These are phyloP conservation scores for Zymoseptoria ardabiliae DNA, from an alignment of 2,329 filamentous ascomycete species.

Conservation along the genomic window DNA sequence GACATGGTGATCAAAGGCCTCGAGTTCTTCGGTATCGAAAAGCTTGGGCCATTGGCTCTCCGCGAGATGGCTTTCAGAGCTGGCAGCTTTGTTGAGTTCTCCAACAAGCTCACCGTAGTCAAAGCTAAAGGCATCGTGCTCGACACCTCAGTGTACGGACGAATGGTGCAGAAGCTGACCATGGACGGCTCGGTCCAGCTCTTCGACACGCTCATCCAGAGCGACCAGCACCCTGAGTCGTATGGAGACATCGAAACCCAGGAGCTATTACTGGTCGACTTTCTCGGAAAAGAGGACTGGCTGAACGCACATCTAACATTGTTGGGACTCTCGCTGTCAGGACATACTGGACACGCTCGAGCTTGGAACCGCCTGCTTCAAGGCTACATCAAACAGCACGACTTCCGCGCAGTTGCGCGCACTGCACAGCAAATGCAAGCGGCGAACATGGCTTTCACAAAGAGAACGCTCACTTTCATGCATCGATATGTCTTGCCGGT, in stretches of 20 bases:
- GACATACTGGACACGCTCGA: constrained; percentile 25
- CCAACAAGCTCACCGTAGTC: constrained; percentile 54
- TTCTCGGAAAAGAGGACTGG: constrained; percentile 46
- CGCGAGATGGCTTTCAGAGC: constrained; percentile 69
- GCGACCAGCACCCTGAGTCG: constrained; percentile 58
- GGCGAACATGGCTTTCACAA: constrained; percentile 36
- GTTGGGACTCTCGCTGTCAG: constrained; percentile 41
- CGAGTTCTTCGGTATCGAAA: constrained; percentile 60
- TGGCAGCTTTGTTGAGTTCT: constrained; percentile 48
- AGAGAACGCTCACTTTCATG: constrained; percentile 40
- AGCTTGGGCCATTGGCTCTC: constrained; percentile 67
- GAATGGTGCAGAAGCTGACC: constrained; percentile 59
- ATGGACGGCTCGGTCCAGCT: constrained; percentile 46
- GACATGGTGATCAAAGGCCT: constrained; percentile 65
- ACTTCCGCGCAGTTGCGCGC: constrained; percentile 23
- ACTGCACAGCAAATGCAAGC: constrained; percentile 46
- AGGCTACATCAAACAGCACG: constrained; percentile 29
- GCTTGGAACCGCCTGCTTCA: constrained; percentile 44
- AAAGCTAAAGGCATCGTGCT: constrained; percentile 56
- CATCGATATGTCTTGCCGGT: constrained; percentile 33
- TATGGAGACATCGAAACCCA: constrained; percentile 51
- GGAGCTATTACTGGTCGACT: constrained; percentile 46
- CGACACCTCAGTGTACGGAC: constrained; percentile 56
- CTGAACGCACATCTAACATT: constrained; percentile 49
- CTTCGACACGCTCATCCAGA: constrained; percentile 46